Conservation (phyloP, 805 yeast genomes). For the Blastobotrys mokoenaii region DNA sequence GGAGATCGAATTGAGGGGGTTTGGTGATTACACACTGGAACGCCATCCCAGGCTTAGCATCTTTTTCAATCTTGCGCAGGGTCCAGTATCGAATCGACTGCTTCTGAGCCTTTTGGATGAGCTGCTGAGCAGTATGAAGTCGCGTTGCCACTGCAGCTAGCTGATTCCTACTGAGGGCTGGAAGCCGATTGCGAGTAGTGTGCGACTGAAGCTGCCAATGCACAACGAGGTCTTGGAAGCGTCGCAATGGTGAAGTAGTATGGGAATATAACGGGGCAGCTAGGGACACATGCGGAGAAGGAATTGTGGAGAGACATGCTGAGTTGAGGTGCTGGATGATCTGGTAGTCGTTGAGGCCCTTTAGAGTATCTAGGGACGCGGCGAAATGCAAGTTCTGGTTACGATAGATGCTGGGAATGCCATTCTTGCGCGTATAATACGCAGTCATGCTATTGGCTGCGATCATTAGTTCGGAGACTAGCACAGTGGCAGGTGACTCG, state of each 20-base stretch:
- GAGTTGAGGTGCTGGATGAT: not conserved
- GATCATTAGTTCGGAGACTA: conserved; percentile 84
- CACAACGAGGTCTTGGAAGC: conserved; percentile 71
- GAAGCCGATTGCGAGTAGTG: conserved; percentile 22
- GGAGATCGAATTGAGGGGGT: not conserved
- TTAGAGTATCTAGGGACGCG: not conserved
- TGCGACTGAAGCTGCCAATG: conserved; percentile 64
- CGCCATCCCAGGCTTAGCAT: not conserved
- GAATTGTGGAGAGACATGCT: conserved; percentile 26
- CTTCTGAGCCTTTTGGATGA: conserved; percentile 10
- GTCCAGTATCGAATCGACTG: conserved; percentile 13
- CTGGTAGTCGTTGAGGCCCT: not conserved
- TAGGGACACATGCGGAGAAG: conserved; percentile 49
- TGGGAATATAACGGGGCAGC: conserved; percentile 60
- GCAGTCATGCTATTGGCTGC: conserved; percentile 49
- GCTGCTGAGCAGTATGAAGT: conserved; percentile 8
- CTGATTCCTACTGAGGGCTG: conserved; percentile 6
- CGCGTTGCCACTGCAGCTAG: conserved; percentile 7
- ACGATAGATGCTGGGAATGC: conserved; percentile 25
- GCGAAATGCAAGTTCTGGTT: conserved; percentile 20
- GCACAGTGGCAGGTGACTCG: conserved; percentile 42
- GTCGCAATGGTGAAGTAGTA: conserved; percentile 82
- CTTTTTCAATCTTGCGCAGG: conserved; percentile 9
- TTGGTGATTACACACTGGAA: not conserved
- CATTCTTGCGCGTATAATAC: conserved; percentile 13